Evolutionary conservation across 495 filamentous ascomycete genomes (phyloP).

Genomic region (Aspergillus funiculosus): DNA sequence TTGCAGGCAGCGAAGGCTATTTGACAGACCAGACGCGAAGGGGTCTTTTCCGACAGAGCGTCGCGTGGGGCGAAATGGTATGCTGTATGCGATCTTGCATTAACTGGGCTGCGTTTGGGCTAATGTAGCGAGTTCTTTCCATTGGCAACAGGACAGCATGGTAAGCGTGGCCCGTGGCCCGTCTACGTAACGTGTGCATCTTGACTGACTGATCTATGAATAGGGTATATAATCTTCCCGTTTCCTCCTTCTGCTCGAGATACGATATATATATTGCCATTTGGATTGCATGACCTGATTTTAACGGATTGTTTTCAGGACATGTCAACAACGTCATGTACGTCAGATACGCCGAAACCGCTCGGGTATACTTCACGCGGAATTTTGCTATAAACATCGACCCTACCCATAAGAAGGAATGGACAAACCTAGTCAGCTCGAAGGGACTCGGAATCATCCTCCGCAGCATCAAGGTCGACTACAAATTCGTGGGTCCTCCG

Average conservation of each 20-base stretch:
- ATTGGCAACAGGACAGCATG: constrained; percentile 48
- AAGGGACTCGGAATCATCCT: constrained; percentile 70
- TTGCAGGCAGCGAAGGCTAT: constrained; percentile 78
- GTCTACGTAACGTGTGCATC: background rate
- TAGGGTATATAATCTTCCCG: constrained; percentile 21
- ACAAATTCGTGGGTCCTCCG: constrained; percentile 68
- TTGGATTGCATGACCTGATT: background rate
- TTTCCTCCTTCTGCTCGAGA: background rate
- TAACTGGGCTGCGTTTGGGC: constrained; percentile 2
- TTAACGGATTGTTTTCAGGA: constrained; percentile 34
- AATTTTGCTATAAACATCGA: constrained; percentile 70
- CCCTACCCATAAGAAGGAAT: constrained; percentile 55
- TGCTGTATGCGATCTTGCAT: constrained; percentile 7
- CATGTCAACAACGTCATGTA: constrained; percentile 91
- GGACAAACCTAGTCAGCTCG: constrained; percentile 65
- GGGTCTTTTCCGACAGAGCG: constrained; percentile 63
- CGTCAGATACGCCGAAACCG: constrained; percentile 77
- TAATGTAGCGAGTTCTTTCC: constrained; percentile 10
- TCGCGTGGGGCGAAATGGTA: constrained; percentile 93
- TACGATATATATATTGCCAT: background rate
- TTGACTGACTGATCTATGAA: constrained; percentile 9
- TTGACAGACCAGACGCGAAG: constrained; percentile 58
- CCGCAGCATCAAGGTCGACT: constrained; percentile 74
- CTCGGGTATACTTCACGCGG: constrained; percentile 73
- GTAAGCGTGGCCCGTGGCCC: constrained; percentile 27